A percentile compares a stretch with the other conserved stretches of the same genome.
phyloP scores from a whole-genome alignment of 768 basidiomycete genomes.

The Tephrocybe sp. region DNA sequence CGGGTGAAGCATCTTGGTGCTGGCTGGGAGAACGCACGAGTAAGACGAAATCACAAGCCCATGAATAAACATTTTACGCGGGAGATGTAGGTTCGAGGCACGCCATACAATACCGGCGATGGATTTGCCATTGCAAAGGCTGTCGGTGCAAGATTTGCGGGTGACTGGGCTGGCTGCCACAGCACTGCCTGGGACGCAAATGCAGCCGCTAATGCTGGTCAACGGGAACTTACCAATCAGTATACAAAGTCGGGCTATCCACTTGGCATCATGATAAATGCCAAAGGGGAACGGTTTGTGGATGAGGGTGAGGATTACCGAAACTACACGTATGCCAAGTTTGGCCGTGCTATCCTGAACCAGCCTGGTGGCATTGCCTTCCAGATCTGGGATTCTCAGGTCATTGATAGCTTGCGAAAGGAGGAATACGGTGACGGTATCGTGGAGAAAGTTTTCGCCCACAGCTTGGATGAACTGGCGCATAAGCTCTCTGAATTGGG shows the following conservation, averaged over 20 bases:
- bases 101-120: conserved; percentile 71
- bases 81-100: conserved; percentile 56
- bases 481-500: conserved; percentile 45
- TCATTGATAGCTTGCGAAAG: conserved; percentile 42
- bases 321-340: conserved; percentile 74
- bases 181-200: conserved; percentile 73
- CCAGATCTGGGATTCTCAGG: conserved; percentile 62
- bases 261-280: conserved; percentile 68
- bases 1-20: conserved; percentile 56
- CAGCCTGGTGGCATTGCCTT: conserved; percentile 64
- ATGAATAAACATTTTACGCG: neutral
- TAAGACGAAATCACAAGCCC: conserved; percentile 35
- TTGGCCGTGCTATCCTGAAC: conserved; percentile 56
- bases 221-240: conserved; percentile 63
- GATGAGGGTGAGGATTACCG: conserved; percentile 75
- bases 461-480: conserved; percentile 50
- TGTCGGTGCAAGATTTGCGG: conserved; percentile 53
- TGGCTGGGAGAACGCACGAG: conserved; percentile 52
- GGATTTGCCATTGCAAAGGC: conserved; percentile 52
- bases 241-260: conserved; percentile 77
- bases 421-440: conserved; percentile 70
- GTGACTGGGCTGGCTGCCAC: conserved; percentile 74
- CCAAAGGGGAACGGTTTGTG: conserved; percentile 58
- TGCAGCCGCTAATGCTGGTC: conserved; percentile 48
- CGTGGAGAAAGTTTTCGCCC: conserved; percentile 53